Evolutionary conservation across 1,139 yeast genomes (phyloP).

Genomic region (Pichia sp.): DNA sequence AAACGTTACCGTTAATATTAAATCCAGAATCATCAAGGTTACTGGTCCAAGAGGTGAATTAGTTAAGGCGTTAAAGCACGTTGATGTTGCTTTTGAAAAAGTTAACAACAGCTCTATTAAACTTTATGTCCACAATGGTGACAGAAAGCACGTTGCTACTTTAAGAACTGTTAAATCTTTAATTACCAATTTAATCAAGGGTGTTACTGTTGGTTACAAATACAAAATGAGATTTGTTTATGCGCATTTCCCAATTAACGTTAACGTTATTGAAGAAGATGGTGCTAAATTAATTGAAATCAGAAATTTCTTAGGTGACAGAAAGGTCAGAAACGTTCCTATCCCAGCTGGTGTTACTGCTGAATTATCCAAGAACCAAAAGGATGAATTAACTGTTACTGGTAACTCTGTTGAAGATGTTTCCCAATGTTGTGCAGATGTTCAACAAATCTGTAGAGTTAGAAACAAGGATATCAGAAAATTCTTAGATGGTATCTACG

Average conservation of each 20-base stretch:
- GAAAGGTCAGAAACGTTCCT: constrained; percentile 83
- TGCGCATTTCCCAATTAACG: constrained; percentile 99
- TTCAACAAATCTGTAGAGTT: constrained; percentile 97
- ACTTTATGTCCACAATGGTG: constrained; percentile 96
- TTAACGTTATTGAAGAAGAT: constrained; percentile 73
- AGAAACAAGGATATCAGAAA: constrained; percentile 99
- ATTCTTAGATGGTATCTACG: constrained; percentile 99
- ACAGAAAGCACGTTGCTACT: constrained; percentile 99
- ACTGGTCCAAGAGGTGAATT: constrained; percentile 98
- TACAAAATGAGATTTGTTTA: constrained; percentile 99
- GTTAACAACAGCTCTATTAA: constrained; percentile 65
- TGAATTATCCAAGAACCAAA: constrained; percentile 75
- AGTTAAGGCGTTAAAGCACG: constrained; percentile 87
- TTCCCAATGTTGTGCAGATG: constrained; percentile 97
- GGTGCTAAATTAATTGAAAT: constrained; percentile 81
- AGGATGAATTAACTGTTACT: constrained; percentile 87
- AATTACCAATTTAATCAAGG: constrained; percentile 89
- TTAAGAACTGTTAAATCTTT: constrained; percentile 97
- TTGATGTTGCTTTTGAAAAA: constrained; percentile 88
- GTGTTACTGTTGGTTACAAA: constrained; percentile 99
- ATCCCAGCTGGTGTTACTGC: constrained; percentile 85
- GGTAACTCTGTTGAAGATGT: constrained; percentile 99
- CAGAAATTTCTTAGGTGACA: constrained; percentile 99
- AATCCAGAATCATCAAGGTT: constrained; percentile 86
- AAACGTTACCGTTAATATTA: constrained; percentile 86